phyloP scores from a whole-genome alignment of 768 basidiomycete genomes.

The Melanogaster broomeanus region DNA sequence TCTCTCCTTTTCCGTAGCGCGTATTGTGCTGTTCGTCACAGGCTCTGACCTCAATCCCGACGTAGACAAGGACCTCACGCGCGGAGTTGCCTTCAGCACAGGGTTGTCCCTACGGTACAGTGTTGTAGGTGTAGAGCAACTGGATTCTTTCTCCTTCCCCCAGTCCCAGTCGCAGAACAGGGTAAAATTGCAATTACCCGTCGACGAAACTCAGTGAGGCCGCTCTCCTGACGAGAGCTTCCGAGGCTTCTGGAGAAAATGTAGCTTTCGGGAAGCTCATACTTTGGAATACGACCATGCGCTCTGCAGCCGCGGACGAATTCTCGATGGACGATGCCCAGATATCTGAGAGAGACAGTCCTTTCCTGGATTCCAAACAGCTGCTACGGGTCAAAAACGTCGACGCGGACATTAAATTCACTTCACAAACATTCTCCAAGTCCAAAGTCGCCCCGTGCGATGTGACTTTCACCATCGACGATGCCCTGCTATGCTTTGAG shows the following conservation, averaged over 20 bases:
- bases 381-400: constrained; percentile 43
- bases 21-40: constrained; percentile 68
- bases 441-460: constrained; percentile 34
- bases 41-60: constrained; percentile 80
- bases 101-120: constrained; percentile 58
- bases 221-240: constrained; percentile 41
- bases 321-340: constrained; percentile 70
- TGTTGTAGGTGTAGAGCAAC: constrained; percentile 36
- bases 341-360: constrained; percentile 54
- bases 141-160: constrained; percentile 14
- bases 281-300: constrained; percentile 51
- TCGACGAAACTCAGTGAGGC: constrained; percentile 52
- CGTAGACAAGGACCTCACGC: constrained; percentile 62
- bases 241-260: constrained; percentile 32
- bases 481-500: constrained; percentile 53
- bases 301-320: constrained; percentile 64
- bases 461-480: constrained; percentile 51
- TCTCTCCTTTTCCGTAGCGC: constrained; percentile 57
- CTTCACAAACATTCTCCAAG: constrained; percentile 7
- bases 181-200: constrained; percentile 53
- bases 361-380: constrained; percentile 41
- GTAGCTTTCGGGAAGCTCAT: constrained; percentile 46
- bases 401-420: constrained; percentile 27
- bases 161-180: constrained; percentile 45
- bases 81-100: constrained; percentile 66